Conservation (phyloP, 768 basidiomycete species). For the Epithele typhae region DNA sequence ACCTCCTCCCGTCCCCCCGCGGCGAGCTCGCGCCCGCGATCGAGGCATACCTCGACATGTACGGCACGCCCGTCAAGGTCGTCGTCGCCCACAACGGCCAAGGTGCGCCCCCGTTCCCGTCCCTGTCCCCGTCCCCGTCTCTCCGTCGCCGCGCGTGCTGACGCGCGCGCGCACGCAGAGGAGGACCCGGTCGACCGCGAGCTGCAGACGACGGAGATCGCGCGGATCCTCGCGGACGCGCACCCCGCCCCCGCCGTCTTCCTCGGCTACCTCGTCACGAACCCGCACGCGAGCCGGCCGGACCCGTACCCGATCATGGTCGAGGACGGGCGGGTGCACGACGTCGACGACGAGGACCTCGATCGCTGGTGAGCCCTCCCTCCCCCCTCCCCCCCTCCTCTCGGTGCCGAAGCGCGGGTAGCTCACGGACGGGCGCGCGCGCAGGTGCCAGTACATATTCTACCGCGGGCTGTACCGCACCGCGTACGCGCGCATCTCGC, state of each 20-base stretch:
- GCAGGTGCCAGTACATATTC: constrained; percentile 87
- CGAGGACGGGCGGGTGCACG: constrained; percentile 73
- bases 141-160: not conserved
- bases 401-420: not conserved
- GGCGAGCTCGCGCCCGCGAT: constrained; percentile 90
- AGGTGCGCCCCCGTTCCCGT: constrained; percentile 38
- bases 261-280: constrained; percentile 77
- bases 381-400: not conserved
- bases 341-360: constrained; percentile 69
- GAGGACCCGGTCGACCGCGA: constrained; percentile 87
- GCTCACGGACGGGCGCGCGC: not conserved
- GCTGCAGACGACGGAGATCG: constrained; percentile 77
- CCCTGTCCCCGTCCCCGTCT: too few relatives aligned
- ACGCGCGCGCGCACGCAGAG: constrained; percentile 41
- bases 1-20: constrained; percentile 80
- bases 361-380: constrained; percentile 60
- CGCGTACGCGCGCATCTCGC: constrained; percentile 77
- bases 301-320: constrained; percentile 74
- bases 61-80: constrained; percentile 73
- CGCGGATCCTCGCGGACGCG: constrained; percentile 66
- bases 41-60: constrained; percentile 77
- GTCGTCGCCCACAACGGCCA: constrained; percentile 93
- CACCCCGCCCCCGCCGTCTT: constrained; percentile 75
- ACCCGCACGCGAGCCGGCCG: constrained; percentile 58
- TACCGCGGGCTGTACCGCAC: constrained; percentile 79